Base-by-base conservation (phyloP, 805 yeast genomes). In the Grigorovia humatica region DNA sequence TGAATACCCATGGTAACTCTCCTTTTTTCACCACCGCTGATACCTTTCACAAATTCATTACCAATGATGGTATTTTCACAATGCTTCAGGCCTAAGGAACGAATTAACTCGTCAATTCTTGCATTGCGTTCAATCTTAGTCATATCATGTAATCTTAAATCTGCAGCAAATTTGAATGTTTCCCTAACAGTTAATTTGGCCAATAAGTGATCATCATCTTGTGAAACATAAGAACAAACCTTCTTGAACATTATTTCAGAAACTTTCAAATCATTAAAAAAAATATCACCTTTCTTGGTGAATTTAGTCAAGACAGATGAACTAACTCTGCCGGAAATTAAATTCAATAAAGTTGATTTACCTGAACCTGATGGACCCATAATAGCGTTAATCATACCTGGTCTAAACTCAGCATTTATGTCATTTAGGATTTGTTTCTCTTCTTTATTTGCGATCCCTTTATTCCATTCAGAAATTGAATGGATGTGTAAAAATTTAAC, bases 21-120 rank as follows among this genome's bases (percentile, higher is more conserved):
- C 59, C 96, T 74, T 65, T 88, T 88, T 61, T 89, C 96, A 57
- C 96, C 96, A 17, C 96, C 96, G 17, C 93, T 85, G 13, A 91
- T 78, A 38, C 88, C 88, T 60, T 82, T 82, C 1, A 71, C 68
- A 42, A 75, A 64, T 46, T 80, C 84, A 56, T 75, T 73, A 3
- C 88, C 88, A 48, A 83, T 76, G 66, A 85, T 67, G 0, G 83
- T 85, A 58, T 88, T 82, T 20, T 88, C 88, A 70, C 95, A 87
- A 53, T 84, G 88, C 69, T 73, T 69, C 49, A 88, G 71, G 0
- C 93, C 95, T 67, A 79, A 78, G 53, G 77, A 78, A n/a, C 78
- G 59, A 44, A 88, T 80, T n/a, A 88, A 62, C 1, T 73, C 74
- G 44, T 78, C 75, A 42, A 86, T 81, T 19, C 75, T 71, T 1